These are phyloP conservation scores for Colletotrichum euphorbiae DNA, from an alignment of 2,329 filamentous ascomycete species.

Conservation along the genomic window DNA sequence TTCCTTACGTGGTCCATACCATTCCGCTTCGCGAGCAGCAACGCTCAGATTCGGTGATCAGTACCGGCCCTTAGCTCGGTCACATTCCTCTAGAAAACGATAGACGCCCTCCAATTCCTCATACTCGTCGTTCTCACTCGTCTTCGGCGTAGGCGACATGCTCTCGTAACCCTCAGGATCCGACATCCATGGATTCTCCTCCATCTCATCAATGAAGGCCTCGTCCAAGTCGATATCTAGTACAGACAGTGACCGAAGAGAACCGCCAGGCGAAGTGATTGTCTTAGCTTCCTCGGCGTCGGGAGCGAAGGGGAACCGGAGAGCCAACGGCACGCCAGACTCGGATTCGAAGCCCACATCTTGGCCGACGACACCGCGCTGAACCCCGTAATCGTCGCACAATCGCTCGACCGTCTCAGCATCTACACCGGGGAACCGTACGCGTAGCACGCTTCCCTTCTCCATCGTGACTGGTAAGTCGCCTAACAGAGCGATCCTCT, in stretches of 20 bases:
- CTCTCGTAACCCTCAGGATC: conserved; percentile 62
- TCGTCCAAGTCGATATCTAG: conserved; percentile 51
- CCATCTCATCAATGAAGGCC: conserved; percentile 56
- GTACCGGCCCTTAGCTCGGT: conserved; percentile 53
- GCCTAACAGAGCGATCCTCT: conserved; percentile 79
- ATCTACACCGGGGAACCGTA: conserved; percentile 93
- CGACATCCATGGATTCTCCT: conserved; percentile 62
- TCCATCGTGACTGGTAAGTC: conserved; percentile 85
- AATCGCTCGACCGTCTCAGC: conserved; percentile 82
- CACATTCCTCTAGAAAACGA: conserved; percentile 69
- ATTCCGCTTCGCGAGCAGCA: conserved; percentile 1
- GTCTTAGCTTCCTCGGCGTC: conserved; percentile 49
- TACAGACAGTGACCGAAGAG: conserved; percentile 56
- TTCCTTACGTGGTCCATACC: conserved; percentile 30
- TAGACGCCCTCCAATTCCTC: conserved; percentile 70
- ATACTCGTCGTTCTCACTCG: conserved; percentile 60
- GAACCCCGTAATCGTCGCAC: conserved; percentile 88
- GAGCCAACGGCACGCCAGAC: conserved; percentile 76
- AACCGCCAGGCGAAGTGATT: conserved; percentile 61
- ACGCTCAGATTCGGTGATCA: background rate
- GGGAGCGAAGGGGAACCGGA: conserved; percentile 89
- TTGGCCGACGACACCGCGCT: conserved; percentile 81
- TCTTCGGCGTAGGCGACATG: conserved; percentile 57
- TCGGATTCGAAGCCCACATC: conserved; percentile 78
- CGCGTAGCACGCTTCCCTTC: conserved; percentile 72